A percentile compares a stretch with the other conserved stretches of the same genome.
These are phyloP conservation scores for Colletotrichum australisinense DNA, from an alignment of 2,329 filamentous ascomycete genomes.

Conservation along the genomic window DNA sequence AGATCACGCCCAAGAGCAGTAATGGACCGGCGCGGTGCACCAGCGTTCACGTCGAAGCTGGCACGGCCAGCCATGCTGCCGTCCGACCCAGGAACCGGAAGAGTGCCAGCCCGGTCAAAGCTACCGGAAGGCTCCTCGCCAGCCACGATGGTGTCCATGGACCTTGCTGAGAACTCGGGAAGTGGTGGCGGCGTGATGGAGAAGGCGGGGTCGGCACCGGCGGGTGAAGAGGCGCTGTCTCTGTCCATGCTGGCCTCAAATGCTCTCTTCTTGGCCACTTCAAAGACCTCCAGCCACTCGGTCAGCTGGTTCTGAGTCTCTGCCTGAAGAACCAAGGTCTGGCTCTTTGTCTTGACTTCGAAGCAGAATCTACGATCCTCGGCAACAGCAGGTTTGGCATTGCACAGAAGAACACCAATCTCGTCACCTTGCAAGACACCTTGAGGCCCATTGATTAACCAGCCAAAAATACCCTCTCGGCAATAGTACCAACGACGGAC, in stretches of 20 bases:
- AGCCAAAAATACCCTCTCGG: constrained; percentile 95
- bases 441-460: constrained; percentile 84
- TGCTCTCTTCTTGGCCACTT: constrained; percentile 92
- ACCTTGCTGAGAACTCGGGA: constrained; percentile 89
- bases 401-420: constrained; percentile 94
- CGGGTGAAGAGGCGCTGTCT: constrained; percentile 57
- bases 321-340: constrained; percentile 88
- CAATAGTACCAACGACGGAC: constrained; percentile 95
- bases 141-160: constrained; percentile 72
- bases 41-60: constrained; percentile 76
- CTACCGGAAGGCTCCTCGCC: constrained; percentile 56
- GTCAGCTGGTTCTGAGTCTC: constrained; percentile 94
- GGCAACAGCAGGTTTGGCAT: constrained; percentile 87
- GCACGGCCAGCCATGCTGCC: constrained; percentile 64
- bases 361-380: constrained; percentile 98
- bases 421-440: constrained; percentile 96
- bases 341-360: constrained; percentile 97
- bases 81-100: constrained; percentile 74
- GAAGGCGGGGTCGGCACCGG: constrained; percentile 80
- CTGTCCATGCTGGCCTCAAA: constrained; percentile 77
- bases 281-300: constrained; percentile 94
- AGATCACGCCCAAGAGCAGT: constrained; percentile 61
- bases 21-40: constrained; percentile 64
- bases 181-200: constrained; percentile 89
- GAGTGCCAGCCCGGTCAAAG: constrained; percentile 71